Conservation (phyloP, 2,329 filamentous ascomycete genomes). For the Cladophialophora chaetospira region DNA sequence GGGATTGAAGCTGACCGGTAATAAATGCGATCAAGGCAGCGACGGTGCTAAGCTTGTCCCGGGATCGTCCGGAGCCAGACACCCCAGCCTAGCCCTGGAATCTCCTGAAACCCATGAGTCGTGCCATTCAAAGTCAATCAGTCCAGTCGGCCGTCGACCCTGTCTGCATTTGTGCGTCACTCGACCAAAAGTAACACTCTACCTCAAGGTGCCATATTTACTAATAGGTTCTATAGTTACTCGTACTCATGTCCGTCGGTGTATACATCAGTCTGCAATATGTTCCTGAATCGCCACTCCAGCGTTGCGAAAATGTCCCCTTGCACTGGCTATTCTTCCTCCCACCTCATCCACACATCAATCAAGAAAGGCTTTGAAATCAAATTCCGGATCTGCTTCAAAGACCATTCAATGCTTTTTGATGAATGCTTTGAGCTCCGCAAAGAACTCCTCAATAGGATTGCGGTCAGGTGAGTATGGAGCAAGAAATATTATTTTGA, state of each 20-base stretch:
- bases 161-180: too few species aligned
- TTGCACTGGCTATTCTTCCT: background rate
- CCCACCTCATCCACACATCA: background rate
- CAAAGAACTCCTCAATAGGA: background rate
- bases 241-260: constrained; percentile 36
- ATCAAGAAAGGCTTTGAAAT: background rate
- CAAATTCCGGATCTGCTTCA: background rate
- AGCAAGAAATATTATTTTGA: background rate
- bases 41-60: too few species aligned
- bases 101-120: too few species aligned
- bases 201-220: too few species aligned
- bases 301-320: background rate
- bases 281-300: background rate
- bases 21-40: too few species aligned
- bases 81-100: too few species aligned
- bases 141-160: too few species aligned
- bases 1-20: too few species aligned
- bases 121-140: too few species aligned
- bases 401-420: background rate
- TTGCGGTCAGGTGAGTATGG: background rate
- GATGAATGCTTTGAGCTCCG: background rate
- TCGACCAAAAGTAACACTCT: too few species aligned
- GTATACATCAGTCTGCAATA: background rate
- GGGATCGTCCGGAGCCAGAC: too few species aligned
- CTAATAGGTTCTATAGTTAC: too few species aligned